A percentile compares a stretch with the other conserved stretches of the same genome.
Evolutionary conservation across 768 basidiomycete genomes (phyloP).

Genomic region (Xanthoconium purpureum): DNA sequence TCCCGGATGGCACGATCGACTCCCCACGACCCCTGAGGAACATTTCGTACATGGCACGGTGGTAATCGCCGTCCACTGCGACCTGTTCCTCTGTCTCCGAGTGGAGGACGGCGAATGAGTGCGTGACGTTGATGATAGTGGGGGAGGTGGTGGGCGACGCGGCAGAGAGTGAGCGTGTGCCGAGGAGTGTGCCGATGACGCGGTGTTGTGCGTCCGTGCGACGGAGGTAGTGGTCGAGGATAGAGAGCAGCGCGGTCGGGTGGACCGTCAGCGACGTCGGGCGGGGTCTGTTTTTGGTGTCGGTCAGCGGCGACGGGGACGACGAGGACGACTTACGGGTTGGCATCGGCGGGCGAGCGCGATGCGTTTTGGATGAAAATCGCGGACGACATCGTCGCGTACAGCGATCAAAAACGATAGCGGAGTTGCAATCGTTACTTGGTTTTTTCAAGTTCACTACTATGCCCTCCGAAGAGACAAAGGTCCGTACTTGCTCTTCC

Average conservation of each 20-base stretch:
- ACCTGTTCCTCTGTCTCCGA: constrained; percentile 91
- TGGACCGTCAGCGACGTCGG: constrained; percentile 79
- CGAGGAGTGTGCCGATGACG: constrained; percentile 94
- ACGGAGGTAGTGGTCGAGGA: constrained; percentile 95
- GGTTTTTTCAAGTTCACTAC: constrained; percentile 8
- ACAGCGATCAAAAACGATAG: constrained; percentile 10
- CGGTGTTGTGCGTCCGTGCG: constrained; percentile 77
- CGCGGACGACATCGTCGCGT: constrained; percentile 44
- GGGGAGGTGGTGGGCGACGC: background rate
- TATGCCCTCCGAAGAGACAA: constrained; percentile 92
- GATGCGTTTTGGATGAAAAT: constrained; percentile 38
- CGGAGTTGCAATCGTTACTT: constrained; percentile 32
- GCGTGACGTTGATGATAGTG: constrained; percentile 62
- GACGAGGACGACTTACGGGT: constrained; percentile 30
- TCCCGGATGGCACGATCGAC: constrained; percentile 24
- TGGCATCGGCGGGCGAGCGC: constrained; percentile 28
- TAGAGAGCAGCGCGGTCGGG: constrained; percentile 89
- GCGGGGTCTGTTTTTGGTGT: constrained; percentile 48
- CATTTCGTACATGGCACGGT: constrained; percentile 88
- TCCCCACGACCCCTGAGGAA: constrained; percentile 63
- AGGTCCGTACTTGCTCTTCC: constrained; percentile 42
- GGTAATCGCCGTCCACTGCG: constrained; percentile 96
- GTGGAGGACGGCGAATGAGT: constrained; percentile 89
- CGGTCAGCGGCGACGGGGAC: background rate
- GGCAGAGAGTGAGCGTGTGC: constrained; percentile 59